These are phyloP conservation scores for Boletus huronensis DNA, from an alignment of 768 basidiomycete genomes.

Conservation along the genomic window DNA sequence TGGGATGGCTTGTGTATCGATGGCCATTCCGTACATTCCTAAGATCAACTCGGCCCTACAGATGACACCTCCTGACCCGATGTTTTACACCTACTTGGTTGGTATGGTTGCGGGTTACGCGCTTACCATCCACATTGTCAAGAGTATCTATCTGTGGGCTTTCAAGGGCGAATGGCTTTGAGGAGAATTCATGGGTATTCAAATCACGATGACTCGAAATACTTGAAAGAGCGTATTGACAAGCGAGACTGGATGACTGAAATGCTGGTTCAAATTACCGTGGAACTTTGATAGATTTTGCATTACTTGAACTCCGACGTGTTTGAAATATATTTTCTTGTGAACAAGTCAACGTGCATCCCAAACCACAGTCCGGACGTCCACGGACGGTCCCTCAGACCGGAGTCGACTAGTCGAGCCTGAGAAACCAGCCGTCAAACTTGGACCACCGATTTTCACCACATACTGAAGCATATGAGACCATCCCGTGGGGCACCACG, in stretches of 20 bases:
- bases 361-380: too few relatives aligned
- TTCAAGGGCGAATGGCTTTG: conserved; percentile 33
- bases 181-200: background rate
- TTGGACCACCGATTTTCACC: background rate
- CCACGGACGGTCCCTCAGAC: too few relatives aligned
- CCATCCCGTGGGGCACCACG: conserved; percentile 6
- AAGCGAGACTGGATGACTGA: background rate
- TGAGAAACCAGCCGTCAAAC: background rate
- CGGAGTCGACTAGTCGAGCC: too few relatives aligned
- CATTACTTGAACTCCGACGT: background rate
- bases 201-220: background rate
- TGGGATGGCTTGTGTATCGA: conserved; percentile 30
- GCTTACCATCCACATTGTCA: conserved; percentile 25
- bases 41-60: conserved; percentile 30
- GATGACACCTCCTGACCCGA: conserved; percentile 26
- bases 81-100: conserved; percentile 28
- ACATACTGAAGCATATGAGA: conserved; percentile 8
- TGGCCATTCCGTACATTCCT: conserved; percentile 34
- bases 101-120: conserved; percentile 23
- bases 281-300: background rate
- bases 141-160: conserved; percentile 23
- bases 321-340: background rate
- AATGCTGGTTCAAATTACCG: background rate
- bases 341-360: background rate
- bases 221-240: background rate